Base-by-base conservation (phyloP, 371 early-diverging fungal genomes). In the Mycotypha africana region DNA sequence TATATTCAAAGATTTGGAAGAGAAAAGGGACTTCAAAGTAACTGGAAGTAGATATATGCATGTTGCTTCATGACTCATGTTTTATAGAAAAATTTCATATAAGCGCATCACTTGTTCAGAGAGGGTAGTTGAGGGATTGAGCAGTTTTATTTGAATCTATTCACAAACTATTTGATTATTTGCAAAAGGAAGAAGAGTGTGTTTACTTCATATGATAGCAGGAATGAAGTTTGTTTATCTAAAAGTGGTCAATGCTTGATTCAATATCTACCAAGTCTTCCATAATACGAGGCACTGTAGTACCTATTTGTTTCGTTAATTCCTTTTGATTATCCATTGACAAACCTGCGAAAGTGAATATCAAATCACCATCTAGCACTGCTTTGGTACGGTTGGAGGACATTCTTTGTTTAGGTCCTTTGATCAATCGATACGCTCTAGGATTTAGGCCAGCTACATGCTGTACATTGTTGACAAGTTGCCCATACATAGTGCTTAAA, bases 371-470 rank as follows among this genome's bases (percentile, higher is more conserved):
- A 62, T 97, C 97, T 17, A 97, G 60, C 17, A 92, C 80, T 16
- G 74, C 74, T 50, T 80, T 81, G 38, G 70, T 69, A 15, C 87
- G 86, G 47, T 83, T 82, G 5, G 74, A 74, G 37, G 76, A 66
- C 61, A 81, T 75, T 17, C 85, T 72, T 47, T 79, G 78, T 47
- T 81, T 81, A 30, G 79, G 74, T 15, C 74, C 76, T 34, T 79
- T 56, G 21, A 79, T 60, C 40, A 67, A 31, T 45, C 73, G 55
- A 58, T 65, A 95, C 7, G 92, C 93, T 40, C 92, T 76, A 2
- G 99, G 96, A 57, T 98, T 97, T 26, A 98, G 62, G 9, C 94
- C 97, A 6, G 92, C 95, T 20, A 81, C 66, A 47, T 91, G 93
- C 43, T 84, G 88, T 0, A 91, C 43, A 17, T 81, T 76, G 50